Evolutionary conservation across 2,329 filamentous ascomycete species (phyloP), one percentile per base, ranked within the genome.

Genomic region (Cryphonectria parasitica): DNA sequence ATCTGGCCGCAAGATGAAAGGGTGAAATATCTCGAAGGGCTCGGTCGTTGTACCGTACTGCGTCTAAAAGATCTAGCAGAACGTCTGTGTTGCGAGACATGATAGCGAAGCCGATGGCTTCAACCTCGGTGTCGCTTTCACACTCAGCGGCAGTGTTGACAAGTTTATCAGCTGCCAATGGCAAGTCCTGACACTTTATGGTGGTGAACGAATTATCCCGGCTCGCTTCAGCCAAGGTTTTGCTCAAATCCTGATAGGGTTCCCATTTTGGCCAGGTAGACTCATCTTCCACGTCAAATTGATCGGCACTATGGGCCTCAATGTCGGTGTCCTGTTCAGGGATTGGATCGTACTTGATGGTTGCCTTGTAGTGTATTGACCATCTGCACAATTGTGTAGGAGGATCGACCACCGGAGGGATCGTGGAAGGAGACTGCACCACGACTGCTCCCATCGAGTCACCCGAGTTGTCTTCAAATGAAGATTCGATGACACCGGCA

Each of bases 401-500:
- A 41, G 43, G 66, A 10, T 63, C 43, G 5, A 56, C 7, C 31
- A 41, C 43, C 2, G 31, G 17, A 17, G 22, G 17, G 7, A 39
- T 22, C 8, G 31, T 15, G 31, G 41, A 31, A 6, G 41, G 19
- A 17, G 66, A 63, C 43, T 56, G 43, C 13, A 11, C 34, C 7
- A 56, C 13, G 36, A n/a, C 15, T 1, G 41, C 0, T 1, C 22
- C 34, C 19, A 7, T 43, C 4, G 25, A 41, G 11, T 41, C 31
- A 36, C 34, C 36, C 19, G 8, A 1, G 8, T 63, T 41, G 11
- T 61, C 31, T 62, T 31, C 22, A 39, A 10, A 25, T 15, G n/a
- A 4, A 62, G 11, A 19, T 34, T 43, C 3, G 34, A 1, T 19
- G 58, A n/a, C 58, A 71, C 74, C 75, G 76, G 66, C 41, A 1